These are phyloP conservation scores for Aspergillus aculeatinus DNA, from an alignment of 2,329 filamentous ascomycete genomes.

Conservation along the genomic window DNA sequence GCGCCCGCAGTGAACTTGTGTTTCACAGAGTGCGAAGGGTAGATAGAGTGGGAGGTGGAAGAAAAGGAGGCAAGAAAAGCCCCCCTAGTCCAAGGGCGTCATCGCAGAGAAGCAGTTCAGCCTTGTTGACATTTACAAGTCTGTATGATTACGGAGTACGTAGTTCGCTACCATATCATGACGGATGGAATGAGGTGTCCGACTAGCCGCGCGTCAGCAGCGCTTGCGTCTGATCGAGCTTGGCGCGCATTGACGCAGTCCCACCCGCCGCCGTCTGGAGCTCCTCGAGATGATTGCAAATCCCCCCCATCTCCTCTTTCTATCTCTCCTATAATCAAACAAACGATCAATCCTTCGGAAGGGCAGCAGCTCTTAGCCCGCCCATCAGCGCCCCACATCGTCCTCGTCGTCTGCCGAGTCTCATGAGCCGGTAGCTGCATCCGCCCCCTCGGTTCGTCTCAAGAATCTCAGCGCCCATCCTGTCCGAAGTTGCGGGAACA, in stretches of 20 bases:
- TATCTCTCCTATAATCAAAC: background rate
- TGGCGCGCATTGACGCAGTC: conserved; percentile 5
- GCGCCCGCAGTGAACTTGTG: too few species aligned
- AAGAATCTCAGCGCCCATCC: background rate
- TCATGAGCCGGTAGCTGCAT: background rate
- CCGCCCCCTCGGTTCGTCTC: background rate
- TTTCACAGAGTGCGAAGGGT: too few species aligned
- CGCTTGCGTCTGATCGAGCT: conserved; percentile 5
- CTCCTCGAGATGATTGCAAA: conserved; percentile 9
- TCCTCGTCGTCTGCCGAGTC: background rate
- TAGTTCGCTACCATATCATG: too few species aligned
- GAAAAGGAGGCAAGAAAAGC: too few species aligned
- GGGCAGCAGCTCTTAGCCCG: background rate
- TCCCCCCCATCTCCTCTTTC: conserved; percentile 1
- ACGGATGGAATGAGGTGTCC: too few species aligned
- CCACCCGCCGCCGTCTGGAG: conserved; percentile 4
- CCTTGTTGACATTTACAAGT: too few species aligned
- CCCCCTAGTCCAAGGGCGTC: too few species aligned
- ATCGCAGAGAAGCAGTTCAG: too few species aligned
- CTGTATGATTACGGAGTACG: too few species aligned
- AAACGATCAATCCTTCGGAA: background rate
- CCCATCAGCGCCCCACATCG: too few species aligned
- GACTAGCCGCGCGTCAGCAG: conserved; percentile 12
- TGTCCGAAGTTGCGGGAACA: background rate
- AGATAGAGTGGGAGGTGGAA: too few species aligned